A percentile compares a stretch with the other conserved stretches of the same genome.
Conservation (phyloP, 352 stramenopile species). For the Pythium vanterpoolii region DNA sequence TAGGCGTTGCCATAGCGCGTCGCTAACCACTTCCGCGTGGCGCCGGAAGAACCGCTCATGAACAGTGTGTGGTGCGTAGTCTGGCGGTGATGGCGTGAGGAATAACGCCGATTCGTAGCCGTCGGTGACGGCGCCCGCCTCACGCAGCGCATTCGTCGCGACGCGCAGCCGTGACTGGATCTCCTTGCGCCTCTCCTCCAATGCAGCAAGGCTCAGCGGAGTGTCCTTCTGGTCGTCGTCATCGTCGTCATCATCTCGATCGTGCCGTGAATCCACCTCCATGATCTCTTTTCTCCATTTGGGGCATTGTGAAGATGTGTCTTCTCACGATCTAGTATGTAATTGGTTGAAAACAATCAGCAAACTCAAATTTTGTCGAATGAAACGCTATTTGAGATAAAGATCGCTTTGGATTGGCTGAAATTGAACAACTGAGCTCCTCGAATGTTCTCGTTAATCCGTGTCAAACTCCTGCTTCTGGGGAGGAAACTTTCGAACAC, state of each 20-base stretch:
- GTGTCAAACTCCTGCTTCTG: background rate
- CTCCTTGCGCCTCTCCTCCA: constrained; percentile 38
- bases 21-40: constrained; percentile 17
- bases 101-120: constrained; percentile 57
- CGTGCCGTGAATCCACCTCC: background rate
- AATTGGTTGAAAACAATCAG: constrained; percentile 21
- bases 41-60: constrained; percentile 33
- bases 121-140: constrained; percentile 42
- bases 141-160: constrained; percentile 39
- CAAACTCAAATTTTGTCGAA: background rate
- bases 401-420: constrained; percentile 6
- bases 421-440: constrained; percentile 3
- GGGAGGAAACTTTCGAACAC: background rate
- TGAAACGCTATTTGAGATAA: background rate
- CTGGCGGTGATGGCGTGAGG: constrained; percentile 29
- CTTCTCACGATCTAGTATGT: constrained; percentile 3
- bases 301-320: background rate
- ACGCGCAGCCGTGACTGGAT: constrained; percentile 35
- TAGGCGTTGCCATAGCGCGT: constrained; percentile 17
- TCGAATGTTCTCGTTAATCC: constrained; percentile 13
- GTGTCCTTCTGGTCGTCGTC: constrained; percentile 1
- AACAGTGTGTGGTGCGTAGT: constrained; percentile 19
- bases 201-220: constrained; percentile 24
- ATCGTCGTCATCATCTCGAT: constrained; percentile 6
- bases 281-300: background rate